Conservation (phyloP, 176 grass and related monocot species). For the Aegilops umbellulata region DNA sequence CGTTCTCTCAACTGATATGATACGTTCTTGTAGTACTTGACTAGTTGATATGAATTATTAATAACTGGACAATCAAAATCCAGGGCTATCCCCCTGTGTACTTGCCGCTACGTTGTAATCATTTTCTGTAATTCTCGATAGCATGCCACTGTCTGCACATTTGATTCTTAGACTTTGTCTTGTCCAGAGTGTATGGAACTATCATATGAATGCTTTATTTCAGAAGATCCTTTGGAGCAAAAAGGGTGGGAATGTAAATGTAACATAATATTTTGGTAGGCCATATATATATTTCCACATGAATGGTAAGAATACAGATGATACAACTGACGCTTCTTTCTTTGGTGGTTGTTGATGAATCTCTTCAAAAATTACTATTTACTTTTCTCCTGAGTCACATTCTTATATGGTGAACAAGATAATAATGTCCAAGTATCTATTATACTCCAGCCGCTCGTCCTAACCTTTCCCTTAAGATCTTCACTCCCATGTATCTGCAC, state of each 20-base stretch:
- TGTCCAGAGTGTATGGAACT: neutral
- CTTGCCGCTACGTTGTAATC: too few species aligned
- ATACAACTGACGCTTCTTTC: conserved; percentile 36
- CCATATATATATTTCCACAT: conserved; percentile 14
- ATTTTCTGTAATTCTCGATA: too few species aligned
- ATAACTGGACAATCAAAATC: too few species aligned
- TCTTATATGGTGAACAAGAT: conserved; percentile 23
- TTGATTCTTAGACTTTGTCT: neutral
- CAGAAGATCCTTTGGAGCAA: neutral
- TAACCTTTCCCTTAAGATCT: conserved; percentile 68
- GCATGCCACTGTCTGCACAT: too few species aligned
- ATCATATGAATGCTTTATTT: neutral
- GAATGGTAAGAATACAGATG: conserved; percentile 22
- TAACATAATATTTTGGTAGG: neutral
- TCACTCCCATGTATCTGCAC: conserved; percentile 81
- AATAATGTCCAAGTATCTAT: conserved; percentile 23
- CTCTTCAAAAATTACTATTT: conserved; percentile 45
- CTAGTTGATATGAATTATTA: too few species aligned
- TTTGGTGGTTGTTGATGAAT: conserved; percentile 32
- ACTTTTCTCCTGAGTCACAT: conserved; percentile 42
- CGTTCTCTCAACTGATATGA: too few species aligned
- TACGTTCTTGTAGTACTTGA: too few species aligned
- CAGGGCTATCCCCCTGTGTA: too few species aligned
- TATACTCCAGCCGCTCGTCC: conserved; percentile 46
- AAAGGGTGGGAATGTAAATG: neutral